Conservation (phyloP, 345 rosid genomes). For the Citrus australasica region DNA sequence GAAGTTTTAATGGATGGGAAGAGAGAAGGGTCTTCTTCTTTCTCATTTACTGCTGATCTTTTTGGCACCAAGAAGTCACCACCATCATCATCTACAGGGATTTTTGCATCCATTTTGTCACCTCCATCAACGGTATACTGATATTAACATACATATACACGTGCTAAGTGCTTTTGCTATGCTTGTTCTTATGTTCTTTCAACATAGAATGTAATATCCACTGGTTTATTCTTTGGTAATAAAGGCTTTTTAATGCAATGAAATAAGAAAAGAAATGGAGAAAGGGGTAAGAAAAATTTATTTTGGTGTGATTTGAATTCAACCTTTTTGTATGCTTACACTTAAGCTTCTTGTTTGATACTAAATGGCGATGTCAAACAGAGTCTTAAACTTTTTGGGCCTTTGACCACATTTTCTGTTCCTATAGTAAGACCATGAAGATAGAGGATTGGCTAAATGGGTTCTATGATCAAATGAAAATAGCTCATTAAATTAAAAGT, state of each 20-base stretch:
- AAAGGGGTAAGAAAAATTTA: neutral
- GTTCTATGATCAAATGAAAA: neutral
- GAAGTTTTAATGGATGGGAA: slow-evolving; percentile 45
- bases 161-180: neutral
- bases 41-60: slow-evolving; percentile 57
- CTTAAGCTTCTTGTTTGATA: neutral
- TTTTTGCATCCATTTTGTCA: slow-evolving; percentile 60
- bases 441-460: too few species aligned
- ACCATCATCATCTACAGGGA: slow-evolving; percentile 46
- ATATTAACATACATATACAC: neutral
- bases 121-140: slow-evolving; percentile 48
- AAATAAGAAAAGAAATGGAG: neutral
- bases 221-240: neutral
- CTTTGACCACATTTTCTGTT: neutral
- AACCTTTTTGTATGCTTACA: neutral
- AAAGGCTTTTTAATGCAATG: neutral
- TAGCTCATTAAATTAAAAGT: neutral
- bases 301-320: neutral
- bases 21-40: slow-evolving; percentile 40
- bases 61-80: slow-evolving; percentile 62
- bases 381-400: neutral
- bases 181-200: neutral
- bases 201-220: neutral
- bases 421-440: neutral
- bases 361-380: neutral